These are phyloP conservation scores for Pythium periplocum DNA, from an alignment of 352 stramenopile species.

Conservation along the genomic window DNA sequence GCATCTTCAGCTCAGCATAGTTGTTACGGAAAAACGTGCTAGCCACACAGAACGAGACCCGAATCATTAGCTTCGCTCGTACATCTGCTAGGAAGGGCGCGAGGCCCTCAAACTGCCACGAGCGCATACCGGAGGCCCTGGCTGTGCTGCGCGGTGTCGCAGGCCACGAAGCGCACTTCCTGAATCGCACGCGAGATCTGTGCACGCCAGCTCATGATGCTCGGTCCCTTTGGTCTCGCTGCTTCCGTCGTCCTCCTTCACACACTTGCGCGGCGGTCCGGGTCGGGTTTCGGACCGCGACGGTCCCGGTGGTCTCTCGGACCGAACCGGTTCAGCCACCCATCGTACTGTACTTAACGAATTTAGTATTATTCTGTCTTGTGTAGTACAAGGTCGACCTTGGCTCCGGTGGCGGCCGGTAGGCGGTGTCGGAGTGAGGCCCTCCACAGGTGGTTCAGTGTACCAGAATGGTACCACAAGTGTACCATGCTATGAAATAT, in stretches of 20 bases:
- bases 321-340: too few relatives aligned
- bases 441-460: too few relatives aligned
- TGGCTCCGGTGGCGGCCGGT: not conserved
- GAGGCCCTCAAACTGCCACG: too few relatives aligned
- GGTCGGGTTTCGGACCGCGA: too few relatives aligned
- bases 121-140: constrained; percentile 54
- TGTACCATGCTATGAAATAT: too few relatives aligned
- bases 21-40: constrained; percentile 86
- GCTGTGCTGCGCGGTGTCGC: constrained; percentile 82
- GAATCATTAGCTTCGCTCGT: not conserved
- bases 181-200: constrained; percentile 85
- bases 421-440: too few relatives aligned
- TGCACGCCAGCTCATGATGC: constrained; percentile 80
- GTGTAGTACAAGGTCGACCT: not conserved
- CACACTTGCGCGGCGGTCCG: too few relatives aligned
- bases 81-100: too few relatives aligned
- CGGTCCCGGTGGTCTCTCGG: too few relatives aligned
- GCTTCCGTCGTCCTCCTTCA: too few relatives aligned
- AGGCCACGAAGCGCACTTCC: constrained; percentile 82
- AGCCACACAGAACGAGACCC: not conserved
- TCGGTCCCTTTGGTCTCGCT: too few relatives aligned
- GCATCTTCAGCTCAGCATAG: constrained; percentile 86
- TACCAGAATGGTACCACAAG: too few relatives aligned
- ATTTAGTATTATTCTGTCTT: constrained; percentile 5
- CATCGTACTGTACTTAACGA: not conserved